Conservation (phyloP, 176 grass and related monocot species). For the Puccinellia tenuiflora region DNA sequence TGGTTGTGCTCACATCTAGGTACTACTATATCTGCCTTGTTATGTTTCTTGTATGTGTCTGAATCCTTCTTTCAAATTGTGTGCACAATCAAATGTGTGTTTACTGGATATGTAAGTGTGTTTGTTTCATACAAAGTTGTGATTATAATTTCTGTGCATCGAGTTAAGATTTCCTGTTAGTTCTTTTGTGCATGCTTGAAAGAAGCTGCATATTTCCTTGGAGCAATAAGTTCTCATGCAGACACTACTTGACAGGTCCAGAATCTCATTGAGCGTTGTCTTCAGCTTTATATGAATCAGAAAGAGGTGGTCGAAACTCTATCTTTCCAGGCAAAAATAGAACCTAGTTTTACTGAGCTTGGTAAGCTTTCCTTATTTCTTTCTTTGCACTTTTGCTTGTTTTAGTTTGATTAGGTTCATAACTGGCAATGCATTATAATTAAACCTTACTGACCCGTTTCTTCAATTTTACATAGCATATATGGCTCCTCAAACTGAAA, state of each 20-base stretch:
- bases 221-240: conserved; percentile 7
- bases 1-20: neutral
- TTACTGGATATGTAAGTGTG: neutral
- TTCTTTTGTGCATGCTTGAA: conserved; percentile 11
- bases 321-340: conserved; percentile 85
- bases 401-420: neutral
- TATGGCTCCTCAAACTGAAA: neutral
- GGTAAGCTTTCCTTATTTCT: conserved; percentile 32
- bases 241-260: conserved; percentile 75
- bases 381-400: neutral
- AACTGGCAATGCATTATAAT: neutral
- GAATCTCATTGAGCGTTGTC: conserved; percentile 93
- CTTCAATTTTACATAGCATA: neutral
- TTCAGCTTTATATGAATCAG: conserved; percentile 99
- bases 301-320: conserved; percentile 90
- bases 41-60: conserved; percentile 1
- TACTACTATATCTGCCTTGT: neutral
- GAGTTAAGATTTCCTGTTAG: neutral
- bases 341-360: conserved; percentile 98
- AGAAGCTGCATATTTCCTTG: neutral
- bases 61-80: neutral
- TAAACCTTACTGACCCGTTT: neutral
- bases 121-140: neutral
- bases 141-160: neutral
- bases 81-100: neutral